Conservation (phyloP, 148 eudicot genomes). For the Vaccinium myrtillus region DNA sequence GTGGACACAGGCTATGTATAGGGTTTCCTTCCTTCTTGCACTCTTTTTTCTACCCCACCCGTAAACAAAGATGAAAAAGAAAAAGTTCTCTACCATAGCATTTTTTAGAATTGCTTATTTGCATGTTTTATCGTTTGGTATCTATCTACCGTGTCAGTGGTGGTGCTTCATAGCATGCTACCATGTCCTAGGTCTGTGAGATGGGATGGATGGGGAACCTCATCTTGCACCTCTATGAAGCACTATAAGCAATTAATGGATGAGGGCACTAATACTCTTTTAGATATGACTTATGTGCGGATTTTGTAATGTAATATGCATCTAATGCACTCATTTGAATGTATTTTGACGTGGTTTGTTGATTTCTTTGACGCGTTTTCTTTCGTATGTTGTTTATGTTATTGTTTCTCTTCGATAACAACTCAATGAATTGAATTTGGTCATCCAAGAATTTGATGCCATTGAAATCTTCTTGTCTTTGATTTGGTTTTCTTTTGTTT, state of each 20-base stretch:
- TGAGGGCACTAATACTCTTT: background rate
- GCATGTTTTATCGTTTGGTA: background rate
- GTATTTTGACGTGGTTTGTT: background rate
- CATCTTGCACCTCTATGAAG: background rate
- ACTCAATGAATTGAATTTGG: background rate
- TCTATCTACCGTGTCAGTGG: background rate
- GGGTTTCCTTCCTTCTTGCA: background rate
- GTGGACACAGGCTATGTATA: background rate
- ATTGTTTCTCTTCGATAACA: background rate
- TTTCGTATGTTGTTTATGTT: background rate
- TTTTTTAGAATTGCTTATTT: background rate
- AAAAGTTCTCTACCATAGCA: background rate
- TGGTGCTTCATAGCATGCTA: background rate
- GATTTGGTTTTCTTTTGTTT: background rate
- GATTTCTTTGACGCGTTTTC: background rate
- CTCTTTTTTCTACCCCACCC: background rate
- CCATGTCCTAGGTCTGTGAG: background rate
- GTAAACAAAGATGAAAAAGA: background rate
- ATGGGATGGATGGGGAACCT: slow-evolving; percentile 1
- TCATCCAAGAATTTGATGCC: background rate
- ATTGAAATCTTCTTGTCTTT: background rate
- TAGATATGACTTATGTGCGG: background rate
- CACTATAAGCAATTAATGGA: background rate
- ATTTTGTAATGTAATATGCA: background rate
- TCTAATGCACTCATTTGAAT: background rate